These are phyloP conservation scores for Gilbertella persicaria DNA, from an alignment of 371 early-diverging fungal genomes.

Conservation along the genomic window DNA sequence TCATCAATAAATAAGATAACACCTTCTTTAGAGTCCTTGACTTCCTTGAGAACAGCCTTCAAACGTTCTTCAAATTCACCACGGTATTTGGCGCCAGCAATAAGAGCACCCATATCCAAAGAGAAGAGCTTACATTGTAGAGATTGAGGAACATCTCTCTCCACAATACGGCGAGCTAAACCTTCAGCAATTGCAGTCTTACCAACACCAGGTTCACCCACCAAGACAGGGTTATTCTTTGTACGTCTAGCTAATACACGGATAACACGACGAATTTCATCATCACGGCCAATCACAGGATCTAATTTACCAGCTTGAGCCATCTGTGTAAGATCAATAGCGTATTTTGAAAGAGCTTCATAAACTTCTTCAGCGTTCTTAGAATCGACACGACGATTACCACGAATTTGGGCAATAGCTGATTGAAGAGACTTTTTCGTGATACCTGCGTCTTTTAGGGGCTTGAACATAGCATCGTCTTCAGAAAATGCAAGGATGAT, in stretches of 20 bases:
- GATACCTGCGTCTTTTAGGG: constrained; percentile 72
- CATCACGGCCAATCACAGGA: constrained; percentile 90
- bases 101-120: constrained; percentile 95
- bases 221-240: constrained; percentile 90
- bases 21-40: constrained; percentile 85
- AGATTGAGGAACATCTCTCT: constrained; percentile 90
- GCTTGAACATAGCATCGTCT: constrained; percentile 57
- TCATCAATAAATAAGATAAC: constrained; percentile 99
- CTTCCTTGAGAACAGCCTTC: constrained; percentile 96
- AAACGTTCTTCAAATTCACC: constrained; percentile 99
- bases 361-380: constrained; percentile 85
- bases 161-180: constrained; percentile 95
- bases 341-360: constrained; percentile 91
- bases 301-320: constrained; percentile 78
- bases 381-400: constrained; percentile 82
- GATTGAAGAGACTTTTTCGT: constrained; percentile 72
- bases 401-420: constrained; percentile 82
- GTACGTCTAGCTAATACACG: constrained; percentile 82
- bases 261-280: constrained; percentile 82
- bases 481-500: constrained; percentile 82
- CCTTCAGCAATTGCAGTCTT: constrained; percentile 97
- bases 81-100: constrained; percentile 89
- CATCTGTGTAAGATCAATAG: constrained; percentile 84
- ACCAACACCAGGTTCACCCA: constrained; percentile 92
- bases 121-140: constrained; percentile 87